phyloP scores from a whole-genome alignment of 805 yeast species.

The Metschnikowia vanudenii region DNA sequence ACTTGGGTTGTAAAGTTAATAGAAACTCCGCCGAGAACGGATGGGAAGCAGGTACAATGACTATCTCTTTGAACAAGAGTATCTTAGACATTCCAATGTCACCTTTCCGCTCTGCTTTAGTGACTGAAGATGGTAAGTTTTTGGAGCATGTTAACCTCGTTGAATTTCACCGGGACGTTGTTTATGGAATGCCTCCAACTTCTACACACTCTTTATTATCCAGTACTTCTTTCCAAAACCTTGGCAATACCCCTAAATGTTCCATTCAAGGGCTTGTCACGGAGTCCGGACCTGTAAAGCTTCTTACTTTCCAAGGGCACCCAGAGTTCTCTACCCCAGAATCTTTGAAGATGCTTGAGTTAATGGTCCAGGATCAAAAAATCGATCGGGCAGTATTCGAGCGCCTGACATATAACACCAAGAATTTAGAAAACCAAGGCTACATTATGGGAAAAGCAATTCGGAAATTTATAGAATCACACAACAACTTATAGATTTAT shows the following conservation, averaged over 20 bases:
- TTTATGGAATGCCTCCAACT: constrained; percentile 39
- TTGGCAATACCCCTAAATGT: constrained; percentile 59
- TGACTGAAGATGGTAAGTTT: constrained; percentile 52
- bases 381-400: constrained; percentile 29
- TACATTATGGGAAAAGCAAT: constrained; percentile 35
- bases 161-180: constrained; percentile 42
- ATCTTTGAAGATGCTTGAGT: constrained; percentile 26
- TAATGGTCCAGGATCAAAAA: constrained; percentile 16
- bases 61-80: constrained; percentile 46
- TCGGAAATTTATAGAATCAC: constrained; percentile 27
- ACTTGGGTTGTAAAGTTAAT: constrained; percentile 59
- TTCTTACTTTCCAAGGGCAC: constrained; percentile 83
- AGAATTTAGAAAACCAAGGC: constrained; percentile 41
- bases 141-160: constrained; percentile 42
- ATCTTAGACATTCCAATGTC: constrained; percentile 27
- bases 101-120: constrained; percentile 29
- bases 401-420: constrained; percentile 29
- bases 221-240: constrained; percentile 29
- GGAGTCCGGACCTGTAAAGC: constrained; percentile 40
- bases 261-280: constrained; percentile 63
- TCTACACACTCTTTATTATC: constrained; percentile 17
- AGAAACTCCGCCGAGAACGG: constrained; percentile 52
- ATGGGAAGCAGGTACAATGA: constrained; percentile 69
- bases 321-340: constrained; percentile 65
- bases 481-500: constrained; percentile 5